Conservation (phyloP, 2,329 filamentous ascomycete genomes). For the Lithohypha guttulata region DNA sequence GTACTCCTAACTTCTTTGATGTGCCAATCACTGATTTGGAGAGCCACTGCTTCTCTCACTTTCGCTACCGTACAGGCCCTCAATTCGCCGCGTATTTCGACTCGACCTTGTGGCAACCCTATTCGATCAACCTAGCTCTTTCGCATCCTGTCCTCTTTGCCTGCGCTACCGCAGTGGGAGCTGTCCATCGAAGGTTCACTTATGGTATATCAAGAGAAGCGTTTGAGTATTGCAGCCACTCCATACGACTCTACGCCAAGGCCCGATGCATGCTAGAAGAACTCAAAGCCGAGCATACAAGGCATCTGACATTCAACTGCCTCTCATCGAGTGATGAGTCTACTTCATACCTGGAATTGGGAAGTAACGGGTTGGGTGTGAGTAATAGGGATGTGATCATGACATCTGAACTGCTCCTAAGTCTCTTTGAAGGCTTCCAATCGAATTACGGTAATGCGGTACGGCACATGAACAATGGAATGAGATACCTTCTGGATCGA, state of each 20-base stretch:
- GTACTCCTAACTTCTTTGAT: slow-evolving; percentile 22
- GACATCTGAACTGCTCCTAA: slow-evolving; percentile 17
- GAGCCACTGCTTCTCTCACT: slow-evolving; percentile 25
- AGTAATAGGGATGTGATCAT: slow-evolving; percentile 14
- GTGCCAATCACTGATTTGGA: slow-evolving; percentile 19
- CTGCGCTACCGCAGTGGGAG: slow-evolving; percentile 18
- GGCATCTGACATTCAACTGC: no score
- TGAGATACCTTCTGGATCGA: slow-evolving; percentile 15
- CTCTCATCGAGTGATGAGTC: neutral
- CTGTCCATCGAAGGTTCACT: slow-evolving; percentile 20
- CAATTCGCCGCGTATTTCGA: slow-evolving; percentile 22
- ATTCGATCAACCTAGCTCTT: slow-evolving; percentile 13
- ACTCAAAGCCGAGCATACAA: slow-evolving; percentile 8
- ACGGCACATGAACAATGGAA: slow-evolving; percentile 14
- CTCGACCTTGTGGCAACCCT: slow-evolving; percentile 19
- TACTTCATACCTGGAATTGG: neutral
- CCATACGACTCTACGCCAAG: slow-evolving; percentile 16
- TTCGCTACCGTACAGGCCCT: slow-evolving; percentile 24
- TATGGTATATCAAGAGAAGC: slow-evolving; percentile 19
- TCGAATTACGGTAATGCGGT: slow-evolving; percentile 16
- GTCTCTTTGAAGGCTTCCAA: slow-evolving; percentile 21
- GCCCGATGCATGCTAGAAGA: slow-evolving; percentile 8
- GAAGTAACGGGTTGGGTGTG: neutral
- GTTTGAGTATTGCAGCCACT: slow-evolving; percentile 20
- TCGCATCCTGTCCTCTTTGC: slow-evolving; percentile 18